Conservation (phyloP, 2,329 filamentous ascomycete species). For the Cercospora sesami region DNA sequence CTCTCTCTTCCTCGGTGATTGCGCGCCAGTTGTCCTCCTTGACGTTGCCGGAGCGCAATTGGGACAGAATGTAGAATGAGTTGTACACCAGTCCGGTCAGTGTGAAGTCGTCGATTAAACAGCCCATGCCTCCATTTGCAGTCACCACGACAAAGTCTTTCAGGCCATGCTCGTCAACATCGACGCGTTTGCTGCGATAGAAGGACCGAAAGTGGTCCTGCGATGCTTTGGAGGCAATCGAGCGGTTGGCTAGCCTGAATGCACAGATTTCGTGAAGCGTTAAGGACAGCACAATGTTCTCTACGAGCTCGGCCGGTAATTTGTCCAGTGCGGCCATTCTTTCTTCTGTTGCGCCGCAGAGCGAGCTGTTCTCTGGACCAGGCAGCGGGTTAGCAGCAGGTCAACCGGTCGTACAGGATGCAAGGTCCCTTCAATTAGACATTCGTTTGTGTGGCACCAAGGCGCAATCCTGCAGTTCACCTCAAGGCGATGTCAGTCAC, state of each 20-base stretch:
- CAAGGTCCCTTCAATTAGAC: not conserved
- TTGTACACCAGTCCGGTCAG: conserved; percentile 9
- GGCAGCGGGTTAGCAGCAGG: not conserved
- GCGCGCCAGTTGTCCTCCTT: not conserved
- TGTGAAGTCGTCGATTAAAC: conserved; percentile 9
- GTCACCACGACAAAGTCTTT: conserved; percentile 11
- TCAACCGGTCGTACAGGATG: not conserved
- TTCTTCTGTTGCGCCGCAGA: not conserved
- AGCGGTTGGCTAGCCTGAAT: conserved; percentile 12
- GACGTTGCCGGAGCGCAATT: not conserved
- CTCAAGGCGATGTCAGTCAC: not conserved
- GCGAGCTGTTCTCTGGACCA: not conserved
- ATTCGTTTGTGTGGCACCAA: not conserved
- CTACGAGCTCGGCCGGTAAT: conserved; percentile 58
- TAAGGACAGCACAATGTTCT: not conserved
- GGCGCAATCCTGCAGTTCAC: not conserved
- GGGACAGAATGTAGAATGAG: not conserved
- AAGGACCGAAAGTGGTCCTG: conserved; percentile 15
- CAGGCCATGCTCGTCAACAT: conserved; percentile 7
- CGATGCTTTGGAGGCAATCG: conserved; percentile 12
- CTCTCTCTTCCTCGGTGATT: not conserved
- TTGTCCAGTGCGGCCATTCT: conserved; percentile 8
- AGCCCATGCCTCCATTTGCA: conserved; percentile 7
- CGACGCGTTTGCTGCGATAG: conserved; percentile 13
- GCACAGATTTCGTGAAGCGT: conserved; percentile 13